Evolutionary conservation across 2,329 filamentous ascomycete genomes (phyloP).

Genomic region (Botrytis sinoallii): DNA sequence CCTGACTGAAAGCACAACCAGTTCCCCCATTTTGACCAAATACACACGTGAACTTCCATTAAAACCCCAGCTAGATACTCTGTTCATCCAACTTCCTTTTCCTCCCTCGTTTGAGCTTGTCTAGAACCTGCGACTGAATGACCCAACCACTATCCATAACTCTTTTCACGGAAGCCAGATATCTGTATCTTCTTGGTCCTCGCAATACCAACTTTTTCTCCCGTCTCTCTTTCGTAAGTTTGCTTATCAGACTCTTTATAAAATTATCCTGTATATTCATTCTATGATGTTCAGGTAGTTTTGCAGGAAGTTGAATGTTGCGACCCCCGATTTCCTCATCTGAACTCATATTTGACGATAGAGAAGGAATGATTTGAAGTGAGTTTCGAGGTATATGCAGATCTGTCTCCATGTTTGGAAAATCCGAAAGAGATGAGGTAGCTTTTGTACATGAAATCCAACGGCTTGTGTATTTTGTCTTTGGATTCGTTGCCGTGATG

Average conservation of each 20-base stretch:
- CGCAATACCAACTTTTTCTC: background rate
- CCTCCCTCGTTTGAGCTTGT: background rate
- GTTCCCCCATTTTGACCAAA: background rate
- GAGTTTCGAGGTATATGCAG: no score
- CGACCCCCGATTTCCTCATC: no score
- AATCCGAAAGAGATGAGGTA: no score
- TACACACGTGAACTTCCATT: background rate
- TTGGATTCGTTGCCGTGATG: background rate
- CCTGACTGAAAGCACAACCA: background rate
- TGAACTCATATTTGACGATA: background rate
- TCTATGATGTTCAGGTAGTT: background rate
- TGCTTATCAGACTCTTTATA: background rate
- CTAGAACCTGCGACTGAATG: background rate
- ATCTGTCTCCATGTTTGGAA: background rate
- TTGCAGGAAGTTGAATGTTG: background rate
- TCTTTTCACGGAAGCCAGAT: background rate
- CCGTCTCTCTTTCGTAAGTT: background rate
- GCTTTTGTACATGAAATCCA: no score
- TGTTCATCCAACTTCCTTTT: background rate
- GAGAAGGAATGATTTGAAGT: no score
- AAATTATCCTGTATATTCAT: background rate
- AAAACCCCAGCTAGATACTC: background rate
- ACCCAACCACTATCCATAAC: background rate
- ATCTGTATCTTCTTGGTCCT: background rate
- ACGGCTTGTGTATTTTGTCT: rapidly evolving